Evolutionary conservation across 768 basidiomycete genomes (phyloP).

Genomic region (Porphyrellus cyaneotinctus): DNA sequence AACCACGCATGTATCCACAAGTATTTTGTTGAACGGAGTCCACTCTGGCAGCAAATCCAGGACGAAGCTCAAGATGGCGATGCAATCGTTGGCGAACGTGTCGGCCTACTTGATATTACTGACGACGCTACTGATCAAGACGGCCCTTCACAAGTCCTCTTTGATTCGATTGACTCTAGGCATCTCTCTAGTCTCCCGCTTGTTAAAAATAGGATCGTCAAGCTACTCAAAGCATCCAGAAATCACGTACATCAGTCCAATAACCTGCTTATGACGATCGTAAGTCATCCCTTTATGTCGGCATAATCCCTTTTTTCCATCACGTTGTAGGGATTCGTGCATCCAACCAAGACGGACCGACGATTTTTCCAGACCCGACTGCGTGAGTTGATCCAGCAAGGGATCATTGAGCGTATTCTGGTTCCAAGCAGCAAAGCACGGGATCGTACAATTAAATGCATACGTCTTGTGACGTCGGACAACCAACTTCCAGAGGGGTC

Average conservation of each 20-base stretch:
- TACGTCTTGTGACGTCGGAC: constrained; percentile 55
- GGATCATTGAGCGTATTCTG: constrained; percentile 69
- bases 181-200: constrained; percentile 74
- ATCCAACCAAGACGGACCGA: constrained; percentile 74
- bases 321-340: constrained; percentile 59
- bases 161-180: constrained; percentile 72
- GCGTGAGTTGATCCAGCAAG: constrained; percentile 66
- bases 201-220: constrained; percentile 65
- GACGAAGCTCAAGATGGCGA: constrained; percentile 52
- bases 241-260: constrained; percentile 68
- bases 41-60: constrained; percentile 72
- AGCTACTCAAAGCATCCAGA: constrained; percentile 64
- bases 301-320: constrained; percentile 1
- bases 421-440: constrained; percentile 57
- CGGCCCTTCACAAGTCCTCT: constrained; percentile 38
- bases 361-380: constrained; percentile 77
- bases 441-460: constrained; percentile 52
- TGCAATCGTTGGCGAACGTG: constrained; percentile 10
- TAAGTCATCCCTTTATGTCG: constrained; percentile 34
- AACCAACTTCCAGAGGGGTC: constrained; percentile 33
- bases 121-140: constrained; percentile 22
- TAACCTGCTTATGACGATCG: constrained; percentile 75
- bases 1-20: constrained; percentile 78
- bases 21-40: constrained; percentile 74
- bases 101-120: constrained; percentile 8